Evolutionary conservation across 2,329 filamentous ascomycete species (phyloP).

Genomic region (Aspergillus pseudotamarii): DNA sequence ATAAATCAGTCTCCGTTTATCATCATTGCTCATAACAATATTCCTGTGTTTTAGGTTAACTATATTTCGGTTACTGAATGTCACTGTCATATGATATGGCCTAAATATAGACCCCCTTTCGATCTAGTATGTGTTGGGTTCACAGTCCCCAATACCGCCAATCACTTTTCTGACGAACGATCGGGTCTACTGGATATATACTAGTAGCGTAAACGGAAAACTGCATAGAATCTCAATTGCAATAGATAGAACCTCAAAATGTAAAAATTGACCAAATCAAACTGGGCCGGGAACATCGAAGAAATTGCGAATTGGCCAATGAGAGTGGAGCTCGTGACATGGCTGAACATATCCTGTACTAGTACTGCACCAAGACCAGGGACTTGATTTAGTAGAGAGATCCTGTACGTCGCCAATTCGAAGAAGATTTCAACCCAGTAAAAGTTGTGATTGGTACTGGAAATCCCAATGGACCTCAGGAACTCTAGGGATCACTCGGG

Average conservation of each 20-base stretch:
- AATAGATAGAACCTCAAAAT: too few species aligned
- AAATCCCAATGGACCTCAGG: background rate
- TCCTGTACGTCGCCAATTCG: background rate
- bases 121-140: background rate
- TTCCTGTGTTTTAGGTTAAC: background rate
- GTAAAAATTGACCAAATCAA: background rate
- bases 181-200: background rate
- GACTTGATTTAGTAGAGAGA: background rate
- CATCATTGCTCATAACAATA: background rate
- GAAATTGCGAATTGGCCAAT: slow-evolving; percentile 1
- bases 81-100: background rate
- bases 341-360: background rate
- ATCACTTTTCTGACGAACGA: background rate
- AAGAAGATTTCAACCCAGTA: background rate
- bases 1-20: background rate
- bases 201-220: background rate
- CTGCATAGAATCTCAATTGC: background rate
- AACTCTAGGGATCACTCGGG: background rate
- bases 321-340: background rate
- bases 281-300: background rate
- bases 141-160: background rate
- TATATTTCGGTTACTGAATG: background rate
- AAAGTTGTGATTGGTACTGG: background rate
- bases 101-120: background rate
- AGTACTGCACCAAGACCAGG: background rate